phyloP scores from a whole-genome alignment of 1,284 basidiomycete species.

The Austroboletus niveus region DNA sequence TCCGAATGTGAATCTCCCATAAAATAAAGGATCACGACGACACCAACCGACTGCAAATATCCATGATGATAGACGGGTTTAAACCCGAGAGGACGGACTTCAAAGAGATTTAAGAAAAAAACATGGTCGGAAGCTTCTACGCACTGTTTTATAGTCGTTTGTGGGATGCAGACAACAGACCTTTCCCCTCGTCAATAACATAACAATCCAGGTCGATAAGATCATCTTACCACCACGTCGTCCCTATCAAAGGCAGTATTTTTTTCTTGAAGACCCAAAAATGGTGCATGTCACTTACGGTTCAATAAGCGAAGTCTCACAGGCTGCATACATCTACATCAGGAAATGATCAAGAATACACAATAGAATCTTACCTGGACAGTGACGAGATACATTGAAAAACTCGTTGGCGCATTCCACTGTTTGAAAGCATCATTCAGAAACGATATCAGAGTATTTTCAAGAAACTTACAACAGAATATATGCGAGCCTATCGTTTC shows the following conservation, averaged over 20 bases:
- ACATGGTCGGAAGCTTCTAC: slow-evolving; percentile 33
- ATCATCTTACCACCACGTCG: slow-evolving; percentile 67
- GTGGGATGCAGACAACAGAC: slow-evolving; percentile 76
- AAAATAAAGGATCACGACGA: neutral
- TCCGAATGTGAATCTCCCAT: slow-evolving; percentile 11
- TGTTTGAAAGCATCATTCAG: slow-evolving; percentile 29
- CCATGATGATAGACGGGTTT: slow-evolving; percentile 67
- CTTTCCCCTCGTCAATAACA: slow-evolving; percentile 37
- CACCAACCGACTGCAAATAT: slow-evolving; percentile 72
- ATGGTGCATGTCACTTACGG: slow-evolving; percentile 47
- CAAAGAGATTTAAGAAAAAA: slow-evolving; percentile 9
- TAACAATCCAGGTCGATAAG: neutral
- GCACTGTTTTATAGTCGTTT: slow-evolving; percentile 82
- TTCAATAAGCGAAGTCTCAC: slow-evolving; percentile 75
- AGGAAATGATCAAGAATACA: slow-evolving; percentile 3
- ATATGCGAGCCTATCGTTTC: slow-evolving; percentile 65
- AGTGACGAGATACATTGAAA: slow-evolving; percentile 71
- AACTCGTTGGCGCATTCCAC: slow-evolving; percentile 83
- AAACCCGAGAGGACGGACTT: slow-evolving; percentile 83
- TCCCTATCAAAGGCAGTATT: slow-evolving; percentile 48
- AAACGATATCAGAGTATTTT: neutral
- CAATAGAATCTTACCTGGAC: slow-evolving; percentile 53
- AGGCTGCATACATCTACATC: slow-evolving; percentile 45
- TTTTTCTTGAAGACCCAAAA: slow-evolving; percentile 1
- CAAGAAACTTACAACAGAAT: slow-evolving; percentile 61